Conservation (phyloP, 257 asterid species). For the Solanum arcanum region DNA sequence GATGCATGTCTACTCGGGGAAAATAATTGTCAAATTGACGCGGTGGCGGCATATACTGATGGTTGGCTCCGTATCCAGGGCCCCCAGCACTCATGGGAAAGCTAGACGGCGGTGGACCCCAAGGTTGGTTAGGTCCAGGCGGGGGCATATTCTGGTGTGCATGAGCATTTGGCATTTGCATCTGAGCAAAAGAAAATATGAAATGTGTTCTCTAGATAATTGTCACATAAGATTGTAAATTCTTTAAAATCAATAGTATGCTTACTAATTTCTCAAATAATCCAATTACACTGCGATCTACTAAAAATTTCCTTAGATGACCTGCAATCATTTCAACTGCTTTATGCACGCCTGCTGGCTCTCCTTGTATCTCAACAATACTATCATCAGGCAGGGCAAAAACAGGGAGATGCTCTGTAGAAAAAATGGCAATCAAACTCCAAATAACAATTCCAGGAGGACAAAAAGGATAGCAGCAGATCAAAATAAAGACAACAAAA, state of each 20-base stretch:
- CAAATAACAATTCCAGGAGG: neutral
- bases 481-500: neutral
- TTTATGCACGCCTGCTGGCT: slow-evolving; percentile 56
- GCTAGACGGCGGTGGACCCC: slow-evolving; percentile 57
- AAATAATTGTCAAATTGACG: slow-evolving; percentile 61
- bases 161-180: slow-evolving; percentile 58
- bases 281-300: slow-evolving; percentile 79
- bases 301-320: slow-evolving; percentile 80
- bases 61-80: slow-evolving; percentile 36
- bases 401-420: slow-evolving; percentile 66
- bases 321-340: slow-evolving; percentile 73
- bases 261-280: slow-evolving; percentile 74
- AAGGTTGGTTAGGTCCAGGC: slow-evolving; percentile 21
- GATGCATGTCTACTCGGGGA: slow-evolving; percentile 48
- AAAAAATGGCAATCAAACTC: neutral
- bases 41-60: slow-evolving; percentile 44
- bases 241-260: neutral
- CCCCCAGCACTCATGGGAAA: slow-evolving; percentile 45
- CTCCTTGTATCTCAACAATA: slow-evolving; percentile 92
- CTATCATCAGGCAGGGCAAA: slow-evolving; percentile 82
- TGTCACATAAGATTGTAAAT: neutral
- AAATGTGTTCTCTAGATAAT: neutral
- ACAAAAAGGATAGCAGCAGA: neutral
- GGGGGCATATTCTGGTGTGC: slow-evolving; percentile 50
- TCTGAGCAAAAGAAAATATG: slow-evolving; percentile 22